Base-by-base conservation (phyloP, 331 rosid genomes). In the Acacia concinna region DNA sequence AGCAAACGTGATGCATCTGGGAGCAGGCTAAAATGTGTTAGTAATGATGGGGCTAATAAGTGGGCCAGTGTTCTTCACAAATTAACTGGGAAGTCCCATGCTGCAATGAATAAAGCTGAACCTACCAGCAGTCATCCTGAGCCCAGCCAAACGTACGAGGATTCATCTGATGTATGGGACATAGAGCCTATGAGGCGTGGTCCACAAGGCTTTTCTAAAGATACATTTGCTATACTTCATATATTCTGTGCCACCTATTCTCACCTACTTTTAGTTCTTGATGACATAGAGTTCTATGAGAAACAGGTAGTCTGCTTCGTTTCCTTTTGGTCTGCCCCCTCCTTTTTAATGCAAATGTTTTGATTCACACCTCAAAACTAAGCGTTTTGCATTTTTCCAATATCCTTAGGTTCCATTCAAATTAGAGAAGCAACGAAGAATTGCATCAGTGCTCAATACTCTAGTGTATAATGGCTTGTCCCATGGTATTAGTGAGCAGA, bases 221-320 rank as follows among this genome's bases (percentile, higher is more conserved):
- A 87, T 83, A 72, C 83, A 81, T 86, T 88, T 78, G 89, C 94
- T 75, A 78, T 86, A 88, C 92, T 95, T 82, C 91, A 95, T 87
- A 96, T 95, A 78, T 95, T 95, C 90, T 91, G 94, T 85, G 93
- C 96, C 54, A 81, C 98, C 71, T 95, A 93, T 88, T 87, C 99
- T 69, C 99, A 95, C 83, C 87, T 93, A 85, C 96, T 95, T 80
- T 86, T 91, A 87, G 89, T 95, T 89, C 93, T 95, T 64, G 98
- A 95, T 81, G 99, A 95, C 88, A 91, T 95, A 81, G 99, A 95
- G 86, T 95, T 95, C 88, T 93, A 95, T 27, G 98, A 95, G 85
- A 95, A 91, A 78, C 94, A 95, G 97, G 99, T 93, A 84, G 74
- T n/a, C 23, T 20, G 28, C 76, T 63, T 68, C 41, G 38, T 78